Evolutionary conservation across 2,329 filamentous ascomycete genomes (phyloP), one percentile per base, ranked within the genome.

Genomic region (Epichloe typhina): DNA sequence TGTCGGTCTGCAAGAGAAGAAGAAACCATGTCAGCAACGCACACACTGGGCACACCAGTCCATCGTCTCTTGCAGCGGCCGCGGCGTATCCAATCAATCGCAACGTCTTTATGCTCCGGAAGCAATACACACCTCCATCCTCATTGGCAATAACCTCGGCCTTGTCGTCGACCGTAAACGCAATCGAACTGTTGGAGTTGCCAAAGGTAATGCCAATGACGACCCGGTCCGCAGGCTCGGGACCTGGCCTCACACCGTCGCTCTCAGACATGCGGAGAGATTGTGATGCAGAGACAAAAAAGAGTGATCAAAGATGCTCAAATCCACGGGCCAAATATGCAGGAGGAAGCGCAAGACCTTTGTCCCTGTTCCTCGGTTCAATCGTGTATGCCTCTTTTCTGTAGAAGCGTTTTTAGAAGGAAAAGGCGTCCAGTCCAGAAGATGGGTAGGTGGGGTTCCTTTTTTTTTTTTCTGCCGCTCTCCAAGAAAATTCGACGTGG

Each of bases 91-190:
- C 6, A 39, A 19, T 8, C 35, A 31, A 31, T 31, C 31, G 35
- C 40, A 39, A 35, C 41, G 6, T 9, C 19, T 4, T 15, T 23
- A 13, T 15, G 19, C 7, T 13, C 15, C 3, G 7, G 37, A 26
- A n/a, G 47, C 44, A 21, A n/a, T 40, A 71, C 81, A 64, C 67
- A 89, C 88, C 88, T 76, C 93, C 93, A 66, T 97, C 93, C 74
- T 97, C 93, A 72, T 98, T 97, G 64, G 93, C 93, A 72, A 98
- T 97, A 57, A 98, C 91, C 68, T 96, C 88, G 57, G 89, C 84
- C 76, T 94, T 95, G 70, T 94, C 91, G 64, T 97, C 91, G 55
- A 84, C 80, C 45, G 90, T 95, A 67, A 83, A 89, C 61, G 91
- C 91, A 72, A 98, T 96, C 54, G 89, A 96, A 74, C 88, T 94